A percentile compares a stretch with the other conserved stretches of the same genome.
Conservation (phyloP, 2,329 filamentous ascomycete species). For the Aureobasidium melanogenum region DNA sequence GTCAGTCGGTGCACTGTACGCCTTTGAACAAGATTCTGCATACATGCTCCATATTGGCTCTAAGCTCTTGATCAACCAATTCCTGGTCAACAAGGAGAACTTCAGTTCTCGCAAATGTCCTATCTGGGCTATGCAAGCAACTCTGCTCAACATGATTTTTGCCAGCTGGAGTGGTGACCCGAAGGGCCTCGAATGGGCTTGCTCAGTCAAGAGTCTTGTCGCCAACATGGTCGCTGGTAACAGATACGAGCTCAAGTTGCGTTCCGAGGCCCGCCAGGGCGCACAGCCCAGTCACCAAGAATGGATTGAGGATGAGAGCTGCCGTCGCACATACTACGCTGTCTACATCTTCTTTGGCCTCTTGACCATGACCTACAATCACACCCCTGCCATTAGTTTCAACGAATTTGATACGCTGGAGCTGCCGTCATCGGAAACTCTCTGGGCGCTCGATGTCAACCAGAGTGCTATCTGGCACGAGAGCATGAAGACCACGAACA, state of each 20-base stretch:
- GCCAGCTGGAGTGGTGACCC: slow-evolving; percentile 98
- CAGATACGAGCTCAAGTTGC: slow-evolving; percentile 88
- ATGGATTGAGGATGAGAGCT: slow-evolving; percentile 96
- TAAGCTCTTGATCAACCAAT: slow-evolving; percentile 94
- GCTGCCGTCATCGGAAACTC: slow-evolving; percentile 82
- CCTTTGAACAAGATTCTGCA: slow-evolving; percentile 93
- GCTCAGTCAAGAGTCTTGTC: slow-evolving; percentile 94
- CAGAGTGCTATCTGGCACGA: slow-evolving; percentile 83
- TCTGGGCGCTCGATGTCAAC: slow-evolving; percentile 78
- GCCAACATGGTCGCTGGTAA: slow-evolving; percentile 99
- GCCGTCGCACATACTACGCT: slow-evolving; percentile 91
- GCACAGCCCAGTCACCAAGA: slow-evolving; percentile 69
- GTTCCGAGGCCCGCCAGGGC: slow-evolving; percentile 76
- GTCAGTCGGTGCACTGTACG: slow-evolving; percentile 92
- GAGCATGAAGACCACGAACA: slow-evolving; percentile 59
- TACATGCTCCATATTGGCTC: slow-evolving; percentile 97
- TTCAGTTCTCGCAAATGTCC: slow-evolving; percentile 97
- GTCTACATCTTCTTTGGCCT: slow-evolving; percentile 99
- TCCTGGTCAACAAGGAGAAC: slow-evolving; percentile 95
- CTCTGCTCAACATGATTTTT: slow-evolving; percentile 96
- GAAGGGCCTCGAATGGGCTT: slow-evolving; percentile 96
- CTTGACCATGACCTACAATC: slow-evolving; percentile 91
- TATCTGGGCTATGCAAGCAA: slow-evolving; percentile 96
- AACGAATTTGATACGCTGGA: slow-evolving; percentile 94
- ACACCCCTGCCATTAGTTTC: slow-evolving; percentile 95